Evolutionary conservation across 2,329 filamentous ascomycete genomes (phyloP).

Genomic region (Ophioceras dolichostomum): DNA sequence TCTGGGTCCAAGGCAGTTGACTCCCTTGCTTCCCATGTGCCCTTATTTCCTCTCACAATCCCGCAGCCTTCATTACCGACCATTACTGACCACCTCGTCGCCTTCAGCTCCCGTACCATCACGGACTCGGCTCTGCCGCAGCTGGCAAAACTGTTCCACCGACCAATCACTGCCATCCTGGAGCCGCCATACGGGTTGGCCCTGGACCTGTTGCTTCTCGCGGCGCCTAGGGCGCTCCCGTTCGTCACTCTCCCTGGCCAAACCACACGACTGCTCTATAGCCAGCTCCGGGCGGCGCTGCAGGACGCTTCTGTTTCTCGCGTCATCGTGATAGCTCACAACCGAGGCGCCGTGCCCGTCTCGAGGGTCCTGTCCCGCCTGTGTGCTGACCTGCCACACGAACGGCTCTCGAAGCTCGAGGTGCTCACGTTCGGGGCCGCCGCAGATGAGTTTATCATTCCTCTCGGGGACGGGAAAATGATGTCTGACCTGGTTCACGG

Average conservation of each 20-base stretch:
- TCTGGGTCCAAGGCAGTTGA: constrained; percentile 18
- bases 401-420: constrained; percentile 24
- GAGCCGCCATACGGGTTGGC: constrained; percentile 36
- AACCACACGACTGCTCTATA: constrained; percentile 37
- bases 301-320: constrained; percentile 18
- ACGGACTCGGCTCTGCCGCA: constrained; percentile 18
- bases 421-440: constrained; percentile 31
- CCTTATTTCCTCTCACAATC: too few species aligned
- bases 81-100: background rate
- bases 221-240: constrained; percentile 12
- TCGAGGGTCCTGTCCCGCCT: constrained; percentile 23
- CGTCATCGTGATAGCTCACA: constrained; percentile 26
- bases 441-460: constrained; percentile 22
- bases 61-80: background rate
- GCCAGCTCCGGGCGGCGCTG: constrained; percentile 21
- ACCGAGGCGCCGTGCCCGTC: constrained; percentile 21
- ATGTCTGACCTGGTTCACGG: too few species aligned
- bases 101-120: constrained; percentile 16
- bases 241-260: constrained; percentile 15
- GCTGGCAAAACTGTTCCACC: constrained; percentile 21
- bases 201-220: constrained; percentile 31
- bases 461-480: constrained; percentile 12
- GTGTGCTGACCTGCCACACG: constrained; percentile 22
- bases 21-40: too few species aligned
- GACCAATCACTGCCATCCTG: constrained; percentile 36